Base-by-base conservation (phyloP, 2,329 filamentous ascomycete genomes). In the Amauroascus verrucosus region DNA sequence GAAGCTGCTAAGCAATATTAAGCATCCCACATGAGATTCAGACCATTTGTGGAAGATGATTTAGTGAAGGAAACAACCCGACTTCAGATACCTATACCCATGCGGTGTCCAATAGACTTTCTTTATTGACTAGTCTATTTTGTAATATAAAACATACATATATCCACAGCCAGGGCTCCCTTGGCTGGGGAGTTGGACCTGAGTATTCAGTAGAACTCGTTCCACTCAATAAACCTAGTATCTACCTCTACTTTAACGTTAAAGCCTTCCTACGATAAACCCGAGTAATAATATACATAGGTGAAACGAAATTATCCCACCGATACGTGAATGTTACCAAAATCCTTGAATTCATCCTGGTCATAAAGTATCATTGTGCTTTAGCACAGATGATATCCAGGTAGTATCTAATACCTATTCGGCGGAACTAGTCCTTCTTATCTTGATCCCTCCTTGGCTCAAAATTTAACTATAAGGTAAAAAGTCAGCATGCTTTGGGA, bases 1-100 rank as follows among this genome's bases (percentile, higher is more conserved):
- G 75, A 80, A 60, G 86, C 87, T 62, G 84, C 86, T 53, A 81
- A 77, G 71, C 81, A 76, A 63, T 87, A 88, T 74, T 88, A 82
- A 68, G 49, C 20, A 20, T 40, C 16, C 14, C 37, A 8, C 18
- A 18, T 48, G 7, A 3, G 16, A 16, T 13, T 18, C 8, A n/a
- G 33, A 18, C 16, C 33, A 20, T 6, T 11, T 8, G 4, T 6
- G 30, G 16, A 3, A 26, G 13, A 22, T 11, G 24, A 40, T 11
- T 33, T 6, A 9, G 24, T 22, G 16, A 18, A 7, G 48, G 16
- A 24, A 9, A 33, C n/a, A n/a, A n/a, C n/a, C n/a, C n/a, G n/a
- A n/a, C n/a, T n/a, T 38, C 44, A 28, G 24, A 45, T 46, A 38
- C 24, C 44, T 47, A 47, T 16, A 43, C 18, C 8, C 35, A 46